Percentiles rank a stretch among this genome's conserved stretches.
Conservation (phyloP, 352 stramenopile genomes). For the Phytophthora nicotianae region DNA sequence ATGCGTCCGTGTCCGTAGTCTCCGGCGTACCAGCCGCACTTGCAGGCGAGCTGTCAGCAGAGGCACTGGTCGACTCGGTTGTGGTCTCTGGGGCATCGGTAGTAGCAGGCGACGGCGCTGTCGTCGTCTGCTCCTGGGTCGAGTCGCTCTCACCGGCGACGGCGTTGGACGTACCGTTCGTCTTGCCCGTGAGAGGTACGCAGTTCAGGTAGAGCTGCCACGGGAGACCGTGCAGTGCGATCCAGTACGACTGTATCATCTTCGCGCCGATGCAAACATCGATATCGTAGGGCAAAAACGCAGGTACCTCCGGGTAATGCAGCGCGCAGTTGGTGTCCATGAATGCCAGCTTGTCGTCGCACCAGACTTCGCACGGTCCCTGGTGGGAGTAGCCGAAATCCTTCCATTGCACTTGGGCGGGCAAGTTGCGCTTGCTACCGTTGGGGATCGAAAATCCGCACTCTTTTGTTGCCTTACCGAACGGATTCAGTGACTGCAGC, state of each 20-base stretch:
- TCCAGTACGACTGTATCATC: conserved; percentile 61
- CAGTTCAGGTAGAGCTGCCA: conserved; percentile 70
- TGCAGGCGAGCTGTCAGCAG: conserved; percentile 5
- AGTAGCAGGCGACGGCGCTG: conserved; percentile 2
- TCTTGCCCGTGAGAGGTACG: conserved; percentile 23
- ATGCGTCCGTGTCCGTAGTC: conserved; percentile 17
- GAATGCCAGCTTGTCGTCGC: conserved; percentile 55
- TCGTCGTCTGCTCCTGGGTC: background rate
- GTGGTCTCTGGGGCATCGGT: conserved; percentile 9
- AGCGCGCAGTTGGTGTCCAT: conserved; percentile 43
- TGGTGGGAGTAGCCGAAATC: conserved; percentile 53
- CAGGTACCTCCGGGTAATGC: conserved; percentile 40
- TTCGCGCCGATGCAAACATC: conserved; percentile 43
- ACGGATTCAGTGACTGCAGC: conserved; percentile 28
- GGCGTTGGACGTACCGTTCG: conserved; percentile 9
- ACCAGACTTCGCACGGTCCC: conserved; percentile 67
- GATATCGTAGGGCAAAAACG: conserved; percentile 46
- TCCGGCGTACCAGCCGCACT: conserved; percentile 13
- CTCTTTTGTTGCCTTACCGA: conserved; percentile 29
- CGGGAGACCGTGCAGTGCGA: conserved; percentile 50
- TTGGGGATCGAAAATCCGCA: conserved; percentile 37
- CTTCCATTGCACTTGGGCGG: conserved; percentile 30
- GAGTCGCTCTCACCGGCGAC: conserved; percentile 12
- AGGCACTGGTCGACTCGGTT: conserved; percentile 4
- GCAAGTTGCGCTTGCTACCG: conserved; percentile 35